Evolutionary conservation across 257 asterid species (phyloP), one percentile per base, ranked within the genome.

Genomic region (Mitragyna speciosa): DNA sequence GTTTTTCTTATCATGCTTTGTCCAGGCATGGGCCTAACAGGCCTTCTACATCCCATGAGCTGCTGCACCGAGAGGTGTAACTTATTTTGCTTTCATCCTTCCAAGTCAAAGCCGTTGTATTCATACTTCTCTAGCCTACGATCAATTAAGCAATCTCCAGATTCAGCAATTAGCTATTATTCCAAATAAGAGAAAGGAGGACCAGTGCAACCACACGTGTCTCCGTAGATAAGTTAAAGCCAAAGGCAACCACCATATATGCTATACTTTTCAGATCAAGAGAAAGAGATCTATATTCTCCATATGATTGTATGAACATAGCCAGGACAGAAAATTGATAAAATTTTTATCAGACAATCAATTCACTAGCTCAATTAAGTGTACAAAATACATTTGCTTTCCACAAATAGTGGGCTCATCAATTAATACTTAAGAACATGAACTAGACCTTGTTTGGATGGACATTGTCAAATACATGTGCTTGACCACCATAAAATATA

Each of bases 401-500:
- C 17, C 9, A 15, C 16, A 41, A 15, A 72, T 33, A 28, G 26
- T 36, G 6, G 12, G 70, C 19, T 17, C 51, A 64, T 39, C 22
- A 33, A 70, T 43, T 8, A 26, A 10, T 31, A 45, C 45, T 2
- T 78, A 76, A 69, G 71, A 4, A 61, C 77, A 73, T 81, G 69
- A 83, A 72, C 39, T 74, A 70, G 48, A 94, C 98, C 97, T 94
- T 93, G 83, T 84, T 93, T 45, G 96, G 97, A 81, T 90, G 97
- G 76, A 94, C 97, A 73, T 87, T 88, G 89, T 94, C 98, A 70
- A 94, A 94, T 26, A 93, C 98, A 77, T 93, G 98, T 1, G 97
- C 97, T 85, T 94, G 98, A 79, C 98, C 98, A 59, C 93, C 93
- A 17, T 93, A 94, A 83, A 94, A 94, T 87, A 94, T 93, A 79